Base-by-base conservation (phyloP, 2,329 filamentous ascomycete genomes). In the Talaromyces verruculosus region DNA sequence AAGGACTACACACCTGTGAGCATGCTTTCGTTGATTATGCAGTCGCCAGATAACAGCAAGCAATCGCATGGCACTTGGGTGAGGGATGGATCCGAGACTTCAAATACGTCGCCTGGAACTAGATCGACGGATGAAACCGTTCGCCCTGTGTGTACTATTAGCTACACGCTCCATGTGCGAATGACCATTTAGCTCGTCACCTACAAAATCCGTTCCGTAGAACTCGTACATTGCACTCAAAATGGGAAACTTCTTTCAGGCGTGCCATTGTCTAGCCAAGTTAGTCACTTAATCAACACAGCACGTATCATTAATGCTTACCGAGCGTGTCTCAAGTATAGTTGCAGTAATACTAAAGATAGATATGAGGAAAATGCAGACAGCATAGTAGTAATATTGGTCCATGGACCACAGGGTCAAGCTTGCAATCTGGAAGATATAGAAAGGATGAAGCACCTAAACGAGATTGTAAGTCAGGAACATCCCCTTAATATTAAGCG, bases 11-110 rank as follows among this genome's bases (percentile, higher is more conserved):
- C 43, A 84, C 83, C 88, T 45, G 95, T 99, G 41, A 99, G 86
- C 95, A 99, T 99, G 80, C 95, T 98, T 79, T 99, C 95, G 73
- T 99, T 99, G 70, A 99, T 93, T 68, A 99, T 98, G 73, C 93
- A 97, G 78, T 99, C 96, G 47, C 95, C 96, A 62, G 91, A 92
- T 0, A 99, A 84, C 5, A 99, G 81, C 39, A 99, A 82, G 76
- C 94, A 96, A 77, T 99, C 95, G 73, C 92, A 95, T 0, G 95
- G 95, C 68, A 98, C 91, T 71, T 96, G 91, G 3, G 87, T 87
- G 30, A 99, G 83, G 17, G 89, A 92, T 1, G 95, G 95, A 77
- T 99, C 96, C 65, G 94, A 97, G 60, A 99, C 87, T 81, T 99
- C 95, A 78, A 97, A 99, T 6, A 99, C 89, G 76, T 99, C 95